Base-by-base conservation (phyloP, 768 basidiomycete species). In the Leccinellum albellum region DNA sequence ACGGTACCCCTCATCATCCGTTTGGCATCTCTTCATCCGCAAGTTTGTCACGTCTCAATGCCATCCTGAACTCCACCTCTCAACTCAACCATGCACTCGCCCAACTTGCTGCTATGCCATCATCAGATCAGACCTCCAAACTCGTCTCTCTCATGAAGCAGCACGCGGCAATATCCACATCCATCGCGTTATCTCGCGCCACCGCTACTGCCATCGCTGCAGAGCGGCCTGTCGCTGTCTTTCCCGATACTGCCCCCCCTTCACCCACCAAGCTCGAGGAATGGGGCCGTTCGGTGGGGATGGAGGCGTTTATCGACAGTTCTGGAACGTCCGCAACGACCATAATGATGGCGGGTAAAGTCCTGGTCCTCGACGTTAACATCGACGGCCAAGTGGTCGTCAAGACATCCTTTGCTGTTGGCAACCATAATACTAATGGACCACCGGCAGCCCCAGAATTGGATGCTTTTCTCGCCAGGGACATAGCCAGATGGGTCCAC, bases 311-410 rank as follows among this genome's bases (percentile, higher is more conserved):
- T 75, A 82, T 79, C 58, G 89, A 90, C 60, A 76, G 76, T 35
- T 79, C 78, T 57, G 80, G 79, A 15, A 37, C 57, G 15, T 62
- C 66, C n/a, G 74, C 74, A 24, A 74, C 79, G 40, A 85, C 79
- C 0, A 73, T 89, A 37, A 79, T 86, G 20, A 79, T 91, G 35
- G 90, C 84, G 4, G 90, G 90, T 2, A 89, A 89, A 68, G 84
- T 90, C n/a, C 74, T 92, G 10, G 89, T 91, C 32, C 73, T 91
- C 53, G 90, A 92, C 66, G 78, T 91, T 57, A 86, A 89, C 62
- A 80, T 92, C 60, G 70, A 73, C 13, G 70, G 64, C 48, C 58
- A 59, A 26, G 78, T 80, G 0, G 79, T 75, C 40, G 82, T 89
- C 62, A 91, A 89, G 68, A 88, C 86, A 2, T 85, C 88, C 8